phyloP scores from a whole-genome alignment of 2,329 filamentous ascomycete genomes.

The Thermomyces lanuginosus region DNA sequence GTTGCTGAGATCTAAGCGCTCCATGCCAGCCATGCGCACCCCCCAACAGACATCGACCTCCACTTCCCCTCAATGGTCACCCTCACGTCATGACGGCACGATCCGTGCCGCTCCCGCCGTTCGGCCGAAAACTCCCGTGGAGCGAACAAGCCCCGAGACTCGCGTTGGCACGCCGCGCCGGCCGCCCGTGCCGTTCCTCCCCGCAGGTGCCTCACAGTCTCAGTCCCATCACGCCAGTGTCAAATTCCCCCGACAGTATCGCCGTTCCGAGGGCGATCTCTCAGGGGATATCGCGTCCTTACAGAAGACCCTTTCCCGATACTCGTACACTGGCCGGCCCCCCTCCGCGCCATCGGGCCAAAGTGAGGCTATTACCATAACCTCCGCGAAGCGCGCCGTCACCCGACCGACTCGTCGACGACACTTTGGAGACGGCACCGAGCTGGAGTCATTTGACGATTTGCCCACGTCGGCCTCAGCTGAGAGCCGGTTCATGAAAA shows the following conservation, averaged over 20 bases:
- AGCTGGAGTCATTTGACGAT: conserved; percentile 88
- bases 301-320: conserved; percentile 26
- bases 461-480: conserved; percentile 69
- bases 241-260: conserved; percentile 53
- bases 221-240: conserved; percentile 65
- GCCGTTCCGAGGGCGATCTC: conserved; percentile 69
- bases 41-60: conserved; percentile 17
- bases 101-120: conserved; percentile 15
- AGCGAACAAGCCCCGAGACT: conserved; percentile 32
- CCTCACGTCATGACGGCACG: conserved; percentile 23
- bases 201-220: conserved; percentile 54
- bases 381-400: conserved; percentile 52
- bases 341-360: conserved; percentile 34
- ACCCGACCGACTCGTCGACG: conserved; percentile 54
- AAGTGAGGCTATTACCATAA: conserved; percentile 35
- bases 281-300: conserved; percentile 32
- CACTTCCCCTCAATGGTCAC: conserved; percentile 20
- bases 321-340: conserved; percentile 27
- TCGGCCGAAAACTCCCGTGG: conserved; percentile 56
- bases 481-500: conserved; percentile 70
- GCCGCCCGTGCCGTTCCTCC: conserved; percentile 57
- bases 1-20: conserved; percentile 43
- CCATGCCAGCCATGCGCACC: conserved; percentile 41
- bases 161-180: conserved; percentile 36
- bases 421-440: conserved; percentile 80